phyloP scores from a whole-genome alignment of 1,284 basidiomycete species.

The Apiotrichum brassicae region DNA sequence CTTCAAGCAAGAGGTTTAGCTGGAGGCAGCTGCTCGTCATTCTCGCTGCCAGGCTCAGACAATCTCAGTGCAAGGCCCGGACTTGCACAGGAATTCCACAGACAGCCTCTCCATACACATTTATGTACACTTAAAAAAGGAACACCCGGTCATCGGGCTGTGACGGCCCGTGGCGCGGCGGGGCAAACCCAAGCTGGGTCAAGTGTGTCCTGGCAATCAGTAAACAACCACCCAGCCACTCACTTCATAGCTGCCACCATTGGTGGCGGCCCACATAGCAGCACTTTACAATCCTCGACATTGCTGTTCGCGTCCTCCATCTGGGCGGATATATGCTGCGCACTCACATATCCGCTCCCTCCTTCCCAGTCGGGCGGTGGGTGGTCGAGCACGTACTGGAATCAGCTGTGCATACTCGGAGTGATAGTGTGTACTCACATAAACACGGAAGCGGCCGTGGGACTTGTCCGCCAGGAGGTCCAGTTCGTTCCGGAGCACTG shows the following conservation, averaged over 20 bases:
- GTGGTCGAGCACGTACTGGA: conserved; percentile 83
- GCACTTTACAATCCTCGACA: conserved; percentile 56
- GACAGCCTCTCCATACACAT: no score
- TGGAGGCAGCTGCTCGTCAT: no score
- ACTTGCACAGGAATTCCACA: no score
- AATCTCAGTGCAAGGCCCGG: no score
- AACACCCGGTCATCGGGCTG: no score
- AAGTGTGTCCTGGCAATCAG: no score
- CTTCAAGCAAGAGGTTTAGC: no score
- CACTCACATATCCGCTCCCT: conserved; percentile 80
- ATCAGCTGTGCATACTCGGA: conserved; percentile 3
- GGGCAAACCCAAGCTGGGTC: no score
- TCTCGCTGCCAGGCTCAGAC: no score
- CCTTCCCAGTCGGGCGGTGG: conserved; percentile 78
- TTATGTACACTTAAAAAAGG: no score
- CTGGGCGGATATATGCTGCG: conserved; percentile 56
- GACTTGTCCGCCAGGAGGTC: conserved; percentile 57
- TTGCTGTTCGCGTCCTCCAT: conserved; percentile 61
- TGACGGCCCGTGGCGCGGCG: no score
- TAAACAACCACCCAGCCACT: no score
- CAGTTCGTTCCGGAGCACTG: conserved; percentile 75
- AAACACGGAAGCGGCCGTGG: conserved; percentile 65
- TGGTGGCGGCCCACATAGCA: conserved; percentile 88
- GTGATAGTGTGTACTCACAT: conserved; percentile 37
- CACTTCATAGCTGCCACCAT: conserved; percentile 57